phyloP scores from a whole-genome alignment of 306 rosid species.

The Erythrophleum fordii region DNA sequence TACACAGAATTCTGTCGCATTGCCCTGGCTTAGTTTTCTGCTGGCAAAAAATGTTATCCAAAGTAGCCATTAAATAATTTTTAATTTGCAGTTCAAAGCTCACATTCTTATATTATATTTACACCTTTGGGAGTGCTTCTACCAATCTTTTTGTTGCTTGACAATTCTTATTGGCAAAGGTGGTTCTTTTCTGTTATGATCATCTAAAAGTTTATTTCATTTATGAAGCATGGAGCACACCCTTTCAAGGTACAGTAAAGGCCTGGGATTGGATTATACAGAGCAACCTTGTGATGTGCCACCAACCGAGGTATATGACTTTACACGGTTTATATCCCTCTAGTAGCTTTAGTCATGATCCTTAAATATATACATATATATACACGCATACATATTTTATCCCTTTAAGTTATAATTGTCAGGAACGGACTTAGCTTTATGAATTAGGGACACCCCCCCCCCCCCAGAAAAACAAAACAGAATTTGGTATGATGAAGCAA shows the following conservation, averaged over 20 bases:
- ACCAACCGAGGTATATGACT: conserved; percentile 38
- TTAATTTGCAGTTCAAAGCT: neutral
- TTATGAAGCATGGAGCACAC: conserved; percentile 69
- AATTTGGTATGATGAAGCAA: no score
- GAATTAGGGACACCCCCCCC: no score
- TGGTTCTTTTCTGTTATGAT: conserved; percentile 22
- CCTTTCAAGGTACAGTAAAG: conserved; percentile 57
- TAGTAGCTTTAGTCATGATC: neutral
- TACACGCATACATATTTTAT: no score
- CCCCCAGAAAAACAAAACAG: no score
- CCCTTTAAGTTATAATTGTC: no score
- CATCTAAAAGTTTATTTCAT: conserved; percentile 27
- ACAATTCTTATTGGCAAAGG: neutral
- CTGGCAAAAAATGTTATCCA: neutral
- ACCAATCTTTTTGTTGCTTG: neutral
- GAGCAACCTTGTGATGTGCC: conserved; percentile 36
- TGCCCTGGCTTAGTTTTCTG: no score
- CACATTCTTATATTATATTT: neutral
- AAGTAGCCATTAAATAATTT: neutral
- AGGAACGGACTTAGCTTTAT: no score
- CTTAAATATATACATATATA: no score
- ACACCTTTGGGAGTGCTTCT: neutral
- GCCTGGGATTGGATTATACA: conserved; percentile 35
- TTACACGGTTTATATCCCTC: neutral
- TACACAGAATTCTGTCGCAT: no score